Evolutionary conservation across 2,329 filamentous ascomycete genomes (phyloP).

Genomic region (Cladorrhinum sp.): DNA sequence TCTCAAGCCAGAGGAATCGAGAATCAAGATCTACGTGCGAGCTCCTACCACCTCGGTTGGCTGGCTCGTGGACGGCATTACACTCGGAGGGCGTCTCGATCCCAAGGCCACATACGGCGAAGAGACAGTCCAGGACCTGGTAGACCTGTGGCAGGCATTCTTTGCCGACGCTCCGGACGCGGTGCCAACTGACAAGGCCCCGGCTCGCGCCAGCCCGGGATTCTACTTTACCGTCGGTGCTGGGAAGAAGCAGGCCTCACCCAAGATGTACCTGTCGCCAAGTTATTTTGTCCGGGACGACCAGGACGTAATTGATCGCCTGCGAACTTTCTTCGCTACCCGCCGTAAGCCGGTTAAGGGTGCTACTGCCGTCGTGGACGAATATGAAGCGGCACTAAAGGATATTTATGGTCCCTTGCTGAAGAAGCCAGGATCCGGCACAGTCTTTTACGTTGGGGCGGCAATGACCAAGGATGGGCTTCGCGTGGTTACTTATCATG

Average conservation of each 20-base stretch:
- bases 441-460: not conserved
- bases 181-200: slow-evolving; percentile 19
- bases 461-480: slow-evolving; percentile 4
- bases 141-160: slow-evolving; percentile 27
- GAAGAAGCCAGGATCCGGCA: not conserved
- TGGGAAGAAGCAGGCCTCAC: slow-evolving; percentile 21
- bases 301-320: slow-evolving; percentile 23
- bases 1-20: slow-evolving; percentile 21
- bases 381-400: slow-evolving; percentile 24
- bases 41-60: slow-evolving; percentile 24
- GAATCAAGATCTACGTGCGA: slow-evolving; percentile 29
- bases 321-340: slow-evolving; percentile 25
- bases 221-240: slow-evolving; percentile 28
- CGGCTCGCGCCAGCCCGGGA: slow-evolving; percentile 25
- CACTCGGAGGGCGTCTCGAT: slow-evolving; percentile 24
- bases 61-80: slow-evolving; percentile 28
- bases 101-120: slow-evolving; percentile 4
- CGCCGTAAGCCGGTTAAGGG: slow-evolving; percentile 12
- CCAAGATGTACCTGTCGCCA: slow-evolving; percentile 28
- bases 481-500: slow-evolving; percentile 3
- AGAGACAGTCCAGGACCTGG: slow-evolving; percentile 24
- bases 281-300: slow-evolving; percentile 26
- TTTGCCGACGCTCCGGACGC: slow-evolving; percentile 23
- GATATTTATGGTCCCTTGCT: slow-evolving; percentile 16
- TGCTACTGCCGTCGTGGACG: slow-evolving; percentile 22